Conservation (phyloP, 1,284 basidiomycete species). For the Marasmius fiardii region DNA sequence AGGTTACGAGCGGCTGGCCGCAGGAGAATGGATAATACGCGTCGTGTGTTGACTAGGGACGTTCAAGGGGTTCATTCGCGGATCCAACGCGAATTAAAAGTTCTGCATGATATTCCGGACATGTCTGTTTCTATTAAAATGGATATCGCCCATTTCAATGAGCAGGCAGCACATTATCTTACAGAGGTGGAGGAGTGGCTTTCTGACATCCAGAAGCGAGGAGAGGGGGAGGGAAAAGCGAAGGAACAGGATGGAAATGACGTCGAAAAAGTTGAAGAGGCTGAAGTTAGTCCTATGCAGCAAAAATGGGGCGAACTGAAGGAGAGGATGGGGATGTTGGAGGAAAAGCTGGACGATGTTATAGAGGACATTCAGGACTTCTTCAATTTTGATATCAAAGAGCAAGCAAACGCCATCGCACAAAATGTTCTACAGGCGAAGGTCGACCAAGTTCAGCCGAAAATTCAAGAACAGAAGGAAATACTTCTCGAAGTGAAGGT, state of each 20-base stretch:
- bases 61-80: background rate
- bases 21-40: conserved; percentile 6
- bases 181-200: conserved; percentile 7
- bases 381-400: background rate
- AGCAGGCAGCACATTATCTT: background rate
- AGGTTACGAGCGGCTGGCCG: conserved; percentile 2
- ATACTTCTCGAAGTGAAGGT: background rate
- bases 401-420: background rate
- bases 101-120: background rate
- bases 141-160: background rate
- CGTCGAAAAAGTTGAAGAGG: background rate
- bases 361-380: background rate
- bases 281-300: background rate
- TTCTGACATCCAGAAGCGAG: background rate
- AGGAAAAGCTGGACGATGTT: background rate
- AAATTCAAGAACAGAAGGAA: background rate
- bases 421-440: background rate
- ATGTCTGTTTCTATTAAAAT: conserved; percentile 1
- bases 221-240: conserved; percentile 1
- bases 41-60: background rate
- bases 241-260: background rate
- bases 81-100: background rate
- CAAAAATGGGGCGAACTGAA: background rate
- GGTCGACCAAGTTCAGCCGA: background rate
- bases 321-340: background rate